These are phyloP conservation scores for Chalciporus pseudorubinellus DNA, from an alignment of 768 basidiomycete species.

Conservation along the genomic window DNA sequence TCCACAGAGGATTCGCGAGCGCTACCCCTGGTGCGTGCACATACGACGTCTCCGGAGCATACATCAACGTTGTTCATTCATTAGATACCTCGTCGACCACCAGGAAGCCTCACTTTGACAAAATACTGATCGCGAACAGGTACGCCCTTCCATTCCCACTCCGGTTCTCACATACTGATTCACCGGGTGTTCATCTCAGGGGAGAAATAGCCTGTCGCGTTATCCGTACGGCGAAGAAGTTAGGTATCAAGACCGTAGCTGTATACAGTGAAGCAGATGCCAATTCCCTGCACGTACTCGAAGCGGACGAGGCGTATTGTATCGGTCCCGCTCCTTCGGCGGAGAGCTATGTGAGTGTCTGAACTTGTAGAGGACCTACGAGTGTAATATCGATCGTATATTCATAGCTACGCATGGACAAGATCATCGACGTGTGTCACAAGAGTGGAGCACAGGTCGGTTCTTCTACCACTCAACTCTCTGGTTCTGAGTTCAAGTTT, in stretches of 20 bases:
- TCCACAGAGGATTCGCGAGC: constrained; percentile 18
- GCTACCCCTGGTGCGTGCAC: constrained; percentile 15
- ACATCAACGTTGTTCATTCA: not conserved
- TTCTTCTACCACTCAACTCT: constrained; percentile 1
- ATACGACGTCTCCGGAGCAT: not conserved
- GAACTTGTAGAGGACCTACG: not conserved
- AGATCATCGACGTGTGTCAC: constrained; percentile 81
- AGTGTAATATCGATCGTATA: not conserved
- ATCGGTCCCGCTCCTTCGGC: constrained; percentile 89
- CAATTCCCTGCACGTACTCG: constrained; percentile 74
- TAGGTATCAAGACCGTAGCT: constrained; percentile 90
- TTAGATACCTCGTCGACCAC: constrained; percentile 2
- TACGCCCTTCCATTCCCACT: constrained; percentile 3
- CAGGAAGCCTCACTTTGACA: constrained; percentile 69
- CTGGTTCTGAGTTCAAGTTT: not conserved
- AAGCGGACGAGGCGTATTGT: constrained; percentile 90
- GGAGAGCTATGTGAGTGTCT: constrained; percentile 77
- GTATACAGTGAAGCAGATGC: constrained; percentile 88
- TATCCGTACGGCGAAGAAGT: constrained; percentile 82
- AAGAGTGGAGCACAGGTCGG: constrained; percentile 80
- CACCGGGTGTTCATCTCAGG: constrained; percentile 37
- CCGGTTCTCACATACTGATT: not conserved
- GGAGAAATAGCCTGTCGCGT: constrained; percentile 97
- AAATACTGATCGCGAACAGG: constrained; percentile 92
- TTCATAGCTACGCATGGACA: constrained; percentile 76